Conservation (phyloP, 768 basidiomycete genomes). For the Calocybe indica region DNA sequence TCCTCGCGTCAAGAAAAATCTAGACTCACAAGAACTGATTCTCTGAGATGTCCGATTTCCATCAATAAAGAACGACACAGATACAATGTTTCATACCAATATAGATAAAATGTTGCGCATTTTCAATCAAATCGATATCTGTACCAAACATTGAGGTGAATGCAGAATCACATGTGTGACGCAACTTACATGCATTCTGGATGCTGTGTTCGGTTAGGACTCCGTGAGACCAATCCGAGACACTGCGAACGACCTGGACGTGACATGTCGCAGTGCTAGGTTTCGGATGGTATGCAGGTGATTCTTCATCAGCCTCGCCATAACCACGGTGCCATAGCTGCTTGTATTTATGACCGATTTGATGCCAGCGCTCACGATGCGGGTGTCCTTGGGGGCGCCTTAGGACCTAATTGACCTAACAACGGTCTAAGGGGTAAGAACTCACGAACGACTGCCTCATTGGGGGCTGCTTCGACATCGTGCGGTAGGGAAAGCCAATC, state of each 20-base stretch:
- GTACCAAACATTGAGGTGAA: not conserved
- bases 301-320: slow-evolving; percentile 27
- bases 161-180: not conserved
- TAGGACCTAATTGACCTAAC: not conserved
- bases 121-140: slow-evolving; percentile 77
- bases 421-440: not conserved
- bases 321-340: slow-evolving; percentile 53
- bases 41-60: slow-evolving; percentile 23
- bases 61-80: slow-evolving; percentile 15
- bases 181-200: slow-evolving; percentile 80
- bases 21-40: slow-evolving; percentile 82
- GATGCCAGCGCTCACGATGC: slow-evolving; percentile 54
- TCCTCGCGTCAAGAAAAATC: not conserved
- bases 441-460: slow-evolving; percentile 59
- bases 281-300: slow-evolving; percentile 26
- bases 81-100: slow-evolving; percentile 54
- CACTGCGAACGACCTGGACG: slow-evolving; percentile 81
- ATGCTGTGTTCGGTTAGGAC: slow-evolving; percentile 87
- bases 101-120: slow-evolving; percentile 86
- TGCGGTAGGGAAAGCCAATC: slow-evolving; percentile 82
- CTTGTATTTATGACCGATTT: slow-evolving; percentile 52
- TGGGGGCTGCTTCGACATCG: slow-evolving; percentile 50
- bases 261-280: slow-evolving; percentile 46
- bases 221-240: slow-evolving; percentile 93
- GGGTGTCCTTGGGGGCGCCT: slow-evolving; percentile 45